Evolutionary conservation across 2,329 filamentous ascomycete species (phyloP).

Genomic region (Ceratocystiopsis minuta): DNA sequence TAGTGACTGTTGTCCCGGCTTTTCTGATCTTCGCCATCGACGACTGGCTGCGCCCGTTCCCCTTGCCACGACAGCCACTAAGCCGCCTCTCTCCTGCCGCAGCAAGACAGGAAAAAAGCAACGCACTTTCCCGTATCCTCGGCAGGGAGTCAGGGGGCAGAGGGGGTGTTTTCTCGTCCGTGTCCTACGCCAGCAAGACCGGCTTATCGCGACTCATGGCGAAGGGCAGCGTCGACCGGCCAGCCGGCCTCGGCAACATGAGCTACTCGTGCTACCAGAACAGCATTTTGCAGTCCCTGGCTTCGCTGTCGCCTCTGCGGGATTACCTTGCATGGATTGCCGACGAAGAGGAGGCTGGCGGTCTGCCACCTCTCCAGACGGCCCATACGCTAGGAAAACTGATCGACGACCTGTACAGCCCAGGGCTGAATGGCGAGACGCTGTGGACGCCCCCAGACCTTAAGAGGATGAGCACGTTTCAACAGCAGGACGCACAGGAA

Average conservation of each 20-base stretch:
- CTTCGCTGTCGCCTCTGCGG: constrained; percentile 53
- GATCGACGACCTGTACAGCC: constrained; percentile 51
- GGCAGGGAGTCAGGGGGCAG: constrained; percentile 9
- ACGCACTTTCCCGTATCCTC: constrained; percentile 44
- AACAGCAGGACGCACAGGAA: constrained; percentile 95
- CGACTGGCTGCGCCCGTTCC: constrained; percentile 31
- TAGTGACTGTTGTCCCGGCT: constrained; percentile 39
- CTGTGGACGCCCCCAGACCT: constrained; percentile 68
- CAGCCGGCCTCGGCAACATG: constrained; percentile 65
- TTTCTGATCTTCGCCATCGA: constrained; percentile 39
- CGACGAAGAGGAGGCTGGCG: constrained; percentile 13
- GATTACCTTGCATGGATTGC: constrained; percentile 40
- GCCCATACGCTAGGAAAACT: constrained; percentile 41
- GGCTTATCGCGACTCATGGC: constrained; percentile 9
- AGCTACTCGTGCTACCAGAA: constrained; percentile 98
- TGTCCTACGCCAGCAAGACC: constrained; percentile 39
- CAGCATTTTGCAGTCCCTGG: constrained; percentile 73
- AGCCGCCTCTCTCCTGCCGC: constrained; percentile 8
- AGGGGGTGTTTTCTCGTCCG: constrained; percentile 24
- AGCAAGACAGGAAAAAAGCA: constrained; percentile 42
- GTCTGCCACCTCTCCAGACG: constrained; percentile 17
- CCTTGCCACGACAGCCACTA: constrained; percentile 17
- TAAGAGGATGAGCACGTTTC: constrained; percentile 87
- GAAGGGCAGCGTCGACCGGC: constrained; percentile 26
- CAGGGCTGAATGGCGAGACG: constrained; percentile 52